These are phyloP conservation scores for Myotisia sp. DNA, from an alignment of 2,329 filamentous ascomycete genomes.

Conservation along the genomic window DNA sequence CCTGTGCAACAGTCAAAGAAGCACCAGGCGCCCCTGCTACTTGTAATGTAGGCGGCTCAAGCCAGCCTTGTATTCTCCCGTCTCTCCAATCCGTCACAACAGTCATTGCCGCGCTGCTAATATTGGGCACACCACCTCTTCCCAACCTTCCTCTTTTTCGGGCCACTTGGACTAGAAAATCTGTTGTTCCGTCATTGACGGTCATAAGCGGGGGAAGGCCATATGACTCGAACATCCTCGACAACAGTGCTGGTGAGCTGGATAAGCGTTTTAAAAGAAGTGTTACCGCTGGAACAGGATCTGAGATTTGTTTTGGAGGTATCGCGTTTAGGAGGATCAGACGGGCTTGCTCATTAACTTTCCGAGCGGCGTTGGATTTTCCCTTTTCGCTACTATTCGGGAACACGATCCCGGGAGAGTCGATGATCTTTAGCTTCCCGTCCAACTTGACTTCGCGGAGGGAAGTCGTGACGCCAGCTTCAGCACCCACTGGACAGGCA, in stretches of 20 bases:
- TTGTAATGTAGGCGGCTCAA: constrained; percentile 56
- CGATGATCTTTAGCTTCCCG: constrained; percentile 82
- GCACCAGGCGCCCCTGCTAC: constrained; percentile 30
- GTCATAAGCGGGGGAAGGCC: constrained; percentile 65
- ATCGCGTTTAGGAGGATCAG: constrained; percentile 81
- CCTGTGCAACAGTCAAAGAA: constrained; percentile 23
- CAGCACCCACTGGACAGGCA: constrained; percentile 76
- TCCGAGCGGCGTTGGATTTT: constrained; percentile 43
- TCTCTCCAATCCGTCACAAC: constrained; percentile 96
- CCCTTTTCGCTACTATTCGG: constrained; percentile 43
- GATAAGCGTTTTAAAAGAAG: constrained; percentile 73
- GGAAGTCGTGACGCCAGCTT: constrained; percentile 81
- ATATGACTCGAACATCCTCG: constrained; percentile 72
- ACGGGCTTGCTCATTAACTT: constrained; percentile 63
- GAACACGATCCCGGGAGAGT: constrained; percentile 91
- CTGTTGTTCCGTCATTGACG: constrained; percentile 59
- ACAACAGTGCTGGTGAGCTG: constrained; percentile 55
- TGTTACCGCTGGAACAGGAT: constrained; percentile 74
- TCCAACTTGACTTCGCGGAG: constrained; percentile 86
- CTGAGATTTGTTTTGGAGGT: constrained; percentile 84
- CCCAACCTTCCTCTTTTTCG: constrained; percentile 81
- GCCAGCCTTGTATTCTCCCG: constrained; percentile 86
- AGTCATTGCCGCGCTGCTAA: constrained; percentile 74
- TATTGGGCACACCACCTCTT: constrained; percentile 77
- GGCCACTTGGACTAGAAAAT: constrained; percentile 90